Conservation (phyloP, 257 asterid species). For the Solanum appendiculatum region DNA sequence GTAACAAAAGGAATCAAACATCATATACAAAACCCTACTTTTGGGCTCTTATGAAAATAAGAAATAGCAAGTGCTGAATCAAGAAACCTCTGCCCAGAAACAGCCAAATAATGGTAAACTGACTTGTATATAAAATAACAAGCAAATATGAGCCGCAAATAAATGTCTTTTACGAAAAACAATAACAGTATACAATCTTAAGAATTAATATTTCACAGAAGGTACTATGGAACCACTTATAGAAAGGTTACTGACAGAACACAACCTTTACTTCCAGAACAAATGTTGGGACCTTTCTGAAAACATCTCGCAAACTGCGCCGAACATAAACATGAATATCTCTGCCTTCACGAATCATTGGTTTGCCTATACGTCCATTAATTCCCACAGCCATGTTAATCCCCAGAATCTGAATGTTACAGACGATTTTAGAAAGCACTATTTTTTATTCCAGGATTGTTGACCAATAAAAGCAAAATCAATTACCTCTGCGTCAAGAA, state of each 20-base stretch:
- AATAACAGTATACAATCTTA: not conserved
- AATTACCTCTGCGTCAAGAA: constrained; percentile 89
- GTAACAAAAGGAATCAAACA: not conserved
- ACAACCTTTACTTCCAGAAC: constrained; percentile 78
- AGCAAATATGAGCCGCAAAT: not conserved
- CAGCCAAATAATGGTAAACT: not conserved
- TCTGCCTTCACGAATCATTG: constrained; percentile 92
- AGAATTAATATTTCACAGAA: constrained; percentile 5
- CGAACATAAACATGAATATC: constrained; percentile 76
- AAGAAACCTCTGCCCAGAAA: not conserved
- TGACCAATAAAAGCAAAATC: constrained; percentile 1
- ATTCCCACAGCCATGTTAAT: constrained; percentile 92
- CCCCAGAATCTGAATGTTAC: constrained; percentile 62
- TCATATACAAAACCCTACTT: not conserved
- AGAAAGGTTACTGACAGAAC: not conserved
- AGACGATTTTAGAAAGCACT: constrained; percentile 7
- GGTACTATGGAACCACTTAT: not conserved
- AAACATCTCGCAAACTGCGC: constrained; percentile 95
- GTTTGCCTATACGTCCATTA: constrained; percentile 66
- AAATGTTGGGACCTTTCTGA: constrained; percentile 90
- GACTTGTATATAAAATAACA: not conserved
- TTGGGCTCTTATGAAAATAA: not conserved
- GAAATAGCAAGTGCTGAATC: not conserved
- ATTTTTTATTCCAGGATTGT: not conserved
- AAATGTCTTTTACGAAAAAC: not conserved